Evolutionary conservation across 306 rosid genomes (phyloP).

Genomic region (Erythrophleum fordii): DNA sequence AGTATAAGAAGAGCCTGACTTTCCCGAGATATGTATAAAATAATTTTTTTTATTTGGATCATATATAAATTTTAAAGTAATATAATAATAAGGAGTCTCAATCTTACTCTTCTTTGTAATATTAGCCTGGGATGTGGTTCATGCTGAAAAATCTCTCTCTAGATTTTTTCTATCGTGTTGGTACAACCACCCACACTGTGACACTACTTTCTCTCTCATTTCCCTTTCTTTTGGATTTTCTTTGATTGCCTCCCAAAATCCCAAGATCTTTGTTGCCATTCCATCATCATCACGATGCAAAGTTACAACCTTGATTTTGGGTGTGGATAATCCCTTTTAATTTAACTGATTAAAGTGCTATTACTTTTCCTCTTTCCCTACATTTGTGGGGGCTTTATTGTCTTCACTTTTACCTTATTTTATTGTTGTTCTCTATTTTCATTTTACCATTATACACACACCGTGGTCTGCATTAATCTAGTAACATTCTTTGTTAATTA

Average conservation of each 20-base stretch:
- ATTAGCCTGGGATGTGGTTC: neutral
- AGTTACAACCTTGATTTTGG: slow-evolving; percentile 37
- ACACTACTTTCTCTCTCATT: slow-evolving; percentile 12
- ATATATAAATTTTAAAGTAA: neutral
- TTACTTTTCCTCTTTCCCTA: neutral
- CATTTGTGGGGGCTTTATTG: neutral
- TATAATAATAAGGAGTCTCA: neutral
- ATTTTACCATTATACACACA: neutral
- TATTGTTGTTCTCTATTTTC: neutral
- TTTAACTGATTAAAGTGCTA: slow-evolving; percentile 45
- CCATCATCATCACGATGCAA: slow-evolving; percentile 52
- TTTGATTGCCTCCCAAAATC: slow-evolving; percentile 58
- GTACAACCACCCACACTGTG: slow-evolving; percentile 57
- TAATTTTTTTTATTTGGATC: neutral
- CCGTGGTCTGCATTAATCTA: neutral
- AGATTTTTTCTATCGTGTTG: slow-evolving; percentile 61
- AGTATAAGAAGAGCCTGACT: neutral
- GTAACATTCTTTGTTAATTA: neutral
- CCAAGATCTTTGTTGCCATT: slow-evolving; percentile 50
- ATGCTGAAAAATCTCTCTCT: slow-evolving; percentile 47
- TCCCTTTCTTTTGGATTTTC: slow-evolving; percentile 45
- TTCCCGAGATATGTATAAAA: too few relatives aligned
- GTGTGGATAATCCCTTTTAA: slow-evolving; percentile 12
- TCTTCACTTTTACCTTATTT: neutral
- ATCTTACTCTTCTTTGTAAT: neutral